A percentile compares a stretch with the other conserved stretches of the same genome.
These are phyloP conservation scores for Zygnema circumcarinatum DNA, from an alignment of 139 green algal species.

Conservation along the genomic window DNA sequence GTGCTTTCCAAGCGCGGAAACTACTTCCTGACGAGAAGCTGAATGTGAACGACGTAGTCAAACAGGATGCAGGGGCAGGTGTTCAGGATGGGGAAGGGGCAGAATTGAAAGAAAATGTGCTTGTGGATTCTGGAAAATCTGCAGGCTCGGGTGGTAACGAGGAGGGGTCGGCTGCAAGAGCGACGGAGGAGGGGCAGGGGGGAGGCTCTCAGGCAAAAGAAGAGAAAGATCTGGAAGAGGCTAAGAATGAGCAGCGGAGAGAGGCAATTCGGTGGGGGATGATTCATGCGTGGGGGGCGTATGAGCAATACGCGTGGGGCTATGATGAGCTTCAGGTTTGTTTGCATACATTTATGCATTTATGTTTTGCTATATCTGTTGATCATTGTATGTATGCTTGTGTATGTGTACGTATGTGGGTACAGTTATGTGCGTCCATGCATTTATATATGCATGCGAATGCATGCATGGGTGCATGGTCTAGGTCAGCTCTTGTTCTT, in stretches of 20 bases:
- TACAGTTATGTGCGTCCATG: too few relatives aligned
- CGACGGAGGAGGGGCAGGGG: too few relatives aligned
- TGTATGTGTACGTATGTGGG: too few relatives aligned
- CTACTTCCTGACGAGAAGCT: constrained; percentile 1
- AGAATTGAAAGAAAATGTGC: not conserved
- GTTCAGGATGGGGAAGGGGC: not conserved
- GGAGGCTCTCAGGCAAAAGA: too few relatives aligned
- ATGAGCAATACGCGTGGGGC: constrained; percentile 75
- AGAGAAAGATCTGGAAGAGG: constrained; percentile 18
- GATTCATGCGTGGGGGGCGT: constrained; percentile 71
- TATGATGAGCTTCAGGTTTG: constrained; percentile 70
- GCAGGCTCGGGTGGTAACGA: not conserved
- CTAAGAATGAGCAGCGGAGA: constrained; percentile 29
- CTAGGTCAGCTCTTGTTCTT: too few relatives aligned
- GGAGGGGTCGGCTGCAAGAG: not conserved
- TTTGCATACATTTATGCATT: too few relatives aligned
- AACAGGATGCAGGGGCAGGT: not conserved
- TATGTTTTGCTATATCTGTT: too few relatives aligned
- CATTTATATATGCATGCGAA: too few relatives aligned
- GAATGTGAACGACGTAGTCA: not conserved
- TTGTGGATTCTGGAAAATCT: constrained; percentile 4
- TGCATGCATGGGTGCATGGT: too few relatives aligned
- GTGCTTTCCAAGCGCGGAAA: not conserved
- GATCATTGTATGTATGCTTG: too few relatives aligned
- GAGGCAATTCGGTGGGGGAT: constrained; percentile 61